phyloP scores from a whole-genome alignment of 1,284 basidiomycete species.

The Moniliophthora roreri region DNA sequence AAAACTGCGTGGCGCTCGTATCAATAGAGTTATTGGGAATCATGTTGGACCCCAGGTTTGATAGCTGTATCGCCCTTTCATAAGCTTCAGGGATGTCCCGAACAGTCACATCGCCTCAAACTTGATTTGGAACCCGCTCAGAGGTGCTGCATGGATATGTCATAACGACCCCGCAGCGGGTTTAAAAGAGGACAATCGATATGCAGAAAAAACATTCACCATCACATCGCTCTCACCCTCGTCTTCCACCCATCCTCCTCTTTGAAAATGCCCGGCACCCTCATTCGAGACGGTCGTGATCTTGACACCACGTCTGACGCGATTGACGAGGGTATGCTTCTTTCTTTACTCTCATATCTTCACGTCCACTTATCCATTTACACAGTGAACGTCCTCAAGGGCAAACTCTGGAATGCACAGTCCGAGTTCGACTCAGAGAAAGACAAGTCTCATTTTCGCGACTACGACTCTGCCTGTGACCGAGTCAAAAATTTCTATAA shows the following conservation, averaged over 20 bases:
- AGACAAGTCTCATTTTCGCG: constrained; percentile 74
- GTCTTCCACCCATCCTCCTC: neutral
- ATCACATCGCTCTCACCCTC: neutral
- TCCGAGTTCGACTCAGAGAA: constrained; percentile 74
- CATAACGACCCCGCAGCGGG: too few species aligned
- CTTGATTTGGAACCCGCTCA: too few species aligned
- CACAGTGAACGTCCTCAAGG: constrained; percentile 68
- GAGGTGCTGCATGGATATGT: too few species aligned
- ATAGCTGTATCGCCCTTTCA: constrained; percentile 28
- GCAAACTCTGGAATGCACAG: constrained; percentile 57
- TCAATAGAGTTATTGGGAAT: constrained; percentile 4
- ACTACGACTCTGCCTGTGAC: constrained; percentile 81
- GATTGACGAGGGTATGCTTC: constrained; percentile 63
- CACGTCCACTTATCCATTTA: neutral
- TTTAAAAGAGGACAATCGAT: too few species aligned
- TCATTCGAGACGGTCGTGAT: constrained; percentile 27
- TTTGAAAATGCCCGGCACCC: constrained; percentile 1
- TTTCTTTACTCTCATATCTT: neutral
- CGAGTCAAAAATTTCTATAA: constrained; percentile 86
- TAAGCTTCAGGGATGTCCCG: constrained; percentile 1
- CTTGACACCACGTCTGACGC: constrained; percentile 74
- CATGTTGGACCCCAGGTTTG: constrained; percentile 19
- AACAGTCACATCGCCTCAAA: too few species aligned
- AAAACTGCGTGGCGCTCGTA: neutral
- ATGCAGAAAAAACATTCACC: neutral